phyloP scores from a whole-genome alignment of 164 flowering plant genomes.

The Paratinospora sagittata region DNA sequence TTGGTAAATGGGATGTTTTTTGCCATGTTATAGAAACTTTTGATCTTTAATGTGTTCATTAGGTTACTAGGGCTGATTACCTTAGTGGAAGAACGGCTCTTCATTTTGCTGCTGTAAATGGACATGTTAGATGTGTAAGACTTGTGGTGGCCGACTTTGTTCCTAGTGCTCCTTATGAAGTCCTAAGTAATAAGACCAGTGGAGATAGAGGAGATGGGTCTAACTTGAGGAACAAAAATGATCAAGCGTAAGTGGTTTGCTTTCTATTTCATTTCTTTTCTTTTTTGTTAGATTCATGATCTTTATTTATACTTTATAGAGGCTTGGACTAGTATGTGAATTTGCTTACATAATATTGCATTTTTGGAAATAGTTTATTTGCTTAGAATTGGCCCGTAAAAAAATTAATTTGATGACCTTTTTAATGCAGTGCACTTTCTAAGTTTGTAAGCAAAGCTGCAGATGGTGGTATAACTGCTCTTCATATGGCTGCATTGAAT shows the following conservation, averaged over 20 bases:
- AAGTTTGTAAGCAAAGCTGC: constrained; percentile 90
- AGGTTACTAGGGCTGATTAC: constrained; percentile 90
- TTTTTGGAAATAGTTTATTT: neutral
- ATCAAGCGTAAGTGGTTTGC: constrained; percentile 36
- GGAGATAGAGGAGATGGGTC: constrained; percentile 37
- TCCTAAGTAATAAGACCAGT: constrained; percentile 21
- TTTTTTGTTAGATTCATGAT: neutral
- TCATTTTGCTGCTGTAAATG: constrained; percentile 93
- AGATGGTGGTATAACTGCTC: constrained; percentile 94
- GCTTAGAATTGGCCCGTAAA: neutral
- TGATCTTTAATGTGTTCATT: constrained; percentile 2
- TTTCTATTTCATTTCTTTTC: constrained; percentile 6
- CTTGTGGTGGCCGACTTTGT: constrained; percentile 81
- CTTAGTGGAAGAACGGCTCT: constrained; percentile 90
- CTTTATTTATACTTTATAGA: neutral
- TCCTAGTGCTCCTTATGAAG: constrained; percentile 70
- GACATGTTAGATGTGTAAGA: constrained; percentile 85
- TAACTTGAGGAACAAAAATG: constrained; percentile 39
- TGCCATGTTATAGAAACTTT: neutral
- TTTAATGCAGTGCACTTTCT: constrained; percentile 61
- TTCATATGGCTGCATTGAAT: constrained; percentile 93
- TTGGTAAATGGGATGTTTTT: neutral
- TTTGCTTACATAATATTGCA: neutral
- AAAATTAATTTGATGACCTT: neutral
- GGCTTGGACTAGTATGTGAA: neutral